Evolutionary conservation across 192 early-diverging fungal genomes (phyloP).

Genomic region (Phlyctochytrium planicorne): DNA sequence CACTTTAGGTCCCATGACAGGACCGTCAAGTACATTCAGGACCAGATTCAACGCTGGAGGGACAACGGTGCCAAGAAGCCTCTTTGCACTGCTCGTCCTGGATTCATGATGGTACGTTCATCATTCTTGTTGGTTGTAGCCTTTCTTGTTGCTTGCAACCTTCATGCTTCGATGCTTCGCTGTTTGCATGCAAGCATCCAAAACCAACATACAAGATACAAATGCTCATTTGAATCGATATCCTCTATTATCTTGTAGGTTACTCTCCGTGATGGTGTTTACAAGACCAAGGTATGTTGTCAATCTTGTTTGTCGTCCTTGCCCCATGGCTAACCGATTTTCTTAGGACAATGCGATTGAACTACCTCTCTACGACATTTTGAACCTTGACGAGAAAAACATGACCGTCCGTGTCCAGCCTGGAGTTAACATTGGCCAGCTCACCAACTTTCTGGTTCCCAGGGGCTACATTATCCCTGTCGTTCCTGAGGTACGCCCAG

Average conservation of each 20-base stretch:
- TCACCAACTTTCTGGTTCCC: slow-evolving; percentile 34
- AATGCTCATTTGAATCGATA: no score
- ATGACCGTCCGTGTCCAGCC: slow-evolving; percentile 37
- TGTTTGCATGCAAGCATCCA: no score
- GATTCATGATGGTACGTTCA: slow-evolving; percentile 22
- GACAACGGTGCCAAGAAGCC: slow-evolving; percentile 29
- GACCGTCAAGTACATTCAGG: slow-evolving; percentile 35
- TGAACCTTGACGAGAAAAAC: slow-evolving; percentile 30
- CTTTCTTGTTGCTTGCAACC: background rate
- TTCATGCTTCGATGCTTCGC: background rate
- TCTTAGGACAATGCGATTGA: slow-evolving; percentile 30
- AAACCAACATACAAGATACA: no score
- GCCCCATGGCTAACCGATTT: no score
- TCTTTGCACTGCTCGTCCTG: slow-evolving; percentile 39
- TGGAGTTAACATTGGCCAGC: slow-evolving; percentile 35
- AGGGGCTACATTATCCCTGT: slow-evolving; percentile 36
- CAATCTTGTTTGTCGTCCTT: no score
- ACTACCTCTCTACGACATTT: slow-evolving; percentile 33
- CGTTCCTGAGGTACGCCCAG: slow-evolving; percentile 28
- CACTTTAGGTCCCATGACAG: slow-evolving; percentile 31
- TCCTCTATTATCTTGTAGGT: slow-evolving; percentile 12
- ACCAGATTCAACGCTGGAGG: slow-evolving; percentile 31
- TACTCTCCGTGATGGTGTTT: slow-evolving; percentile 25
- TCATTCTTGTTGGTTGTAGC: background rate
- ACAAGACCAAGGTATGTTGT: slow-evolving; percentile 34